phyloP scores from a whole-genome alignment of 768 basidiomycete genomes.

The Erythrobasidium yunnanense region DNA sequence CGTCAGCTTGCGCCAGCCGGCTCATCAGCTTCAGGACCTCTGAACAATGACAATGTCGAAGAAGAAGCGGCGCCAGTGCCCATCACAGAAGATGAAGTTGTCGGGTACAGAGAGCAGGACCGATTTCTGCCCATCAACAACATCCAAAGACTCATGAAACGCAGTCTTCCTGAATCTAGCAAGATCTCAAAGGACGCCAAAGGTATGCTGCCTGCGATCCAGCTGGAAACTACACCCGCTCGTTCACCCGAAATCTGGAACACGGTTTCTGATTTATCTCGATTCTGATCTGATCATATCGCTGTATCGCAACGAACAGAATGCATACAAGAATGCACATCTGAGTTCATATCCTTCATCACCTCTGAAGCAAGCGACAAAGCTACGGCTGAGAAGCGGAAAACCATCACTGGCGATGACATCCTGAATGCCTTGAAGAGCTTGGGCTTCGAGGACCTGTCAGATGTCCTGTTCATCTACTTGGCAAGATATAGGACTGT shows the following conservation, averaged over 20 bases:
- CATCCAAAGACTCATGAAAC: slow-evolving; percentile 90
- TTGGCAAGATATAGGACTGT: slow-evolving; percentile 53
- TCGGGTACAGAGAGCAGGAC: slow-evolving; percentile 27
- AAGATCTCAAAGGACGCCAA: slow-evolving; percentile 98
- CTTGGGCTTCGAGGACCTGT: slow-evolving; percentile 85
- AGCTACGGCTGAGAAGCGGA: slow-evolving; percentile 85
- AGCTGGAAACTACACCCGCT: neutral
- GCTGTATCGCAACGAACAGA: slow-evolving; percentile 44
- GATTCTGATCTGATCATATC: neutral
- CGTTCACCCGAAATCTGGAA: neutral
- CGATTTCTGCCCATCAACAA: slow-evolving; percentile 61
- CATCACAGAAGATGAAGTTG: slow-evolving; percentile 25
- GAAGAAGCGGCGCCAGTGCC: neutral
- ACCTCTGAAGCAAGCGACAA: slow-evolving; percentile 94
- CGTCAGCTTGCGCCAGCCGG: slow-evolving; percentile 20
- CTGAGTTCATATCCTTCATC: slow-evolving; percentile 96
- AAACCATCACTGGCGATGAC: slow-evolving; percentile 96
- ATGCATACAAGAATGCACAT: slow-evolving; percentile 95
- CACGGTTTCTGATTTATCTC: neutral
- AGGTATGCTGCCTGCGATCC: slow-evolving; percentile 17
- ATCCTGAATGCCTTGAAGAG: slow-evolving; percentile 87
- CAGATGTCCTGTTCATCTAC: slow-evolving; percentile 82
- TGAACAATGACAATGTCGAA: neutral
- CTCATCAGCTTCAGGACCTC: neutral
- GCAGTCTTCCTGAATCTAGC: slow-evolving; percentile 71